Conservation (phyloP, 2,329 filamentous ascomycete species). For the Purpureocillium takamizusanense region DNA sequence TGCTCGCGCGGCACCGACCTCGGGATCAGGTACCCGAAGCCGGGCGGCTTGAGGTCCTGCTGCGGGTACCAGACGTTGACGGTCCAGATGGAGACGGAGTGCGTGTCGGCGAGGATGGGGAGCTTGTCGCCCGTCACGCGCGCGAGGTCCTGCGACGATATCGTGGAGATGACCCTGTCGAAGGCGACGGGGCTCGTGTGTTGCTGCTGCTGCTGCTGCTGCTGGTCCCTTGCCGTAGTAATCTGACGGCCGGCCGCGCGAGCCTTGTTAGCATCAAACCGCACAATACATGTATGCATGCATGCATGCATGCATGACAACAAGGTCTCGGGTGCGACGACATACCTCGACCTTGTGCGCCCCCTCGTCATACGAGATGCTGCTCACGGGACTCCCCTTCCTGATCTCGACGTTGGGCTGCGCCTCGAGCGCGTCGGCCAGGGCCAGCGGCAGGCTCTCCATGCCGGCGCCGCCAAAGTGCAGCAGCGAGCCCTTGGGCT, state of each 20-base stretch:
- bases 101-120: constrained; percentile 41
- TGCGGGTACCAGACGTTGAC: constrained; percentile 80
- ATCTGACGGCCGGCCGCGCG: constrained; percentile 7
- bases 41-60: constrained; percentile 53
- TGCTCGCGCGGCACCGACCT: constrained; percentile 57
- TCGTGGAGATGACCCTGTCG: constrained; percentile 57
- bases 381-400: constrained; percentile 35
- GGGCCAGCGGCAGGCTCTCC: constrained; percentile 44
- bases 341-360: constrained; percentile 32
- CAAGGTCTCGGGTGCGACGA: background rate
- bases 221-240: constrained; percentile 3
- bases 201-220: background rate
- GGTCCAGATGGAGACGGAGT: constrained; percentile 76
- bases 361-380: constrained; percentile 30
- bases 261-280: background rate
- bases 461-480: constrained; percentile 48
- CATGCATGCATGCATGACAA: too few relatives aligned
- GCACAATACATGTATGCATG: too few relatives aligned
- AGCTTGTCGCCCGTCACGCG: constrained; percentile 27
- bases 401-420: constrained; percentile 53
- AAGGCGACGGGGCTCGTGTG: constrained; percentile 20
- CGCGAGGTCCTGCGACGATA: constrained; percentile 40
- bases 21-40: constrained; percentile 90
- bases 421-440: constrained; percentile 39
- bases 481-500: constrained; percentile 20